Evolutionary conservation across 805 yeast genomes (phyloP), one percentile per base, ranked within the genome.

Genomic region (Wickerhamiella australiensis): DNA sequence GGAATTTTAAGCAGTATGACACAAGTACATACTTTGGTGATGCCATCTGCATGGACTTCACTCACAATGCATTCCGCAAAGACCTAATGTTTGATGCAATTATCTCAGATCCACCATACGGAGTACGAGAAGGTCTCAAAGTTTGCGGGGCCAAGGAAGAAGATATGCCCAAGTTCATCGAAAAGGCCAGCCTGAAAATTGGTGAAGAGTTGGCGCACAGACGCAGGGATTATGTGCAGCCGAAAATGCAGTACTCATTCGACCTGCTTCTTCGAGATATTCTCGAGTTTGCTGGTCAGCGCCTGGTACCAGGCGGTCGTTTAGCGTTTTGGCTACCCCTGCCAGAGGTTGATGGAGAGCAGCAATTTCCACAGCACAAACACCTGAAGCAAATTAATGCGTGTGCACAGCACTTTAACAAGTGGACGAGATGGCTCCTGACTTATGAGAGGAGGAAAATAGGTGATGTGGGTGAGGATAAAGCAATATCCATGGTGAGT

Each of bases 261-360:
- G 85, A 84, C 55, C 69, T 77, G 41, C 68, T 92, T 55, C 68
- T 92, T 36, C 85, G 82, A 57, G 96, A 90, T 61, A 68, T 92
- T 33, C 68, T 92, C 37, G 64, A 71, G 18, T 92, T 82, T 69
- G 75, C 95, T 0, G 77, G 87, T 2, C 69, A 73, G 12, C 75
- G 88, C 57, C 70, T 92, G 49, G 84, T 83, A 0, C 66, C 78
- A 2, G 77, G 76, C 6, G 95, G 96, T 0, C 70, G 97, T 54
- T 70, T 92, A 31, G 85, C 92, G 23, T 88, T 87, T 64, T 92
- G 98, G 98, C 85, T 88, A 92, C 98, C 98, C 0, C 82, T 94
- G 1, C 94, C 96, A 1, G 94, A 84, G 56, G 76, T 73, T 50
- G 77, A 83, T 42, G 69, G 74, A 48, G 46, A 12, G 29, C 47